Evolutionary conservation across 768 basidiomycete genomes (phyloP).

Genomic region (Russula abietina): DNA sequence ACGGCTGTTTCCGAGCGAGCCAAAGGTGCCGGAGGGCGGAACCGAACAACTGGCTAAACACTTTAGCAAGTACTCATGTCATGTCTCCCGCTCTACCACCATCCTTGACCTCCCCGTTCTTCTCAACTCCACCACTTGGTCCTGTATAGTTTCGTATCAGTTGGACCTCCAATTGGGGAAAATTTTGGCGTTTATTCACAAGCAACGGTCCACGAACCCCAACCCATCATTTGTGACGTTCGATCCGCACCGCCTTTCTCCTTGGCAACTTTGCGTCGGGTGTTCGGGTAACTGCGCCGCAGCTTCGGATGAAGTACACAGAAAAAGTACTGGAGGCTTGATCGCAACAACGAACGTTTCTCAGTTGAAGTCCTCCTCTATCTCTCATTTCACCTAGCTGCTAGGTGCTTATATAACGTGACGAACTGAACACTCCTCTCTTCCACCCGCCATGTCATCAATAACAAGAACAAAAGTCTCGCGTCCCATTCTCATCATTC

Average conservation of each 20-base stretch:
- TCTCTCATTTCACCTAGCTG: too few species aligned
- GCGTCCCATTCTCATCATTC: not conserved
- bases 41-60: too few species aligned
- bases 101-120: too few species aligned
- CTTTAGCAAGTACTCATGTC: too few species aligned
- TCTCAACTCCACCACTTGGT: too few species aligned
- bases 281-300: too few species aligned
- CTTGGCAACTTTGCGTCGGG: not conserved
- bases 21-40: too few species aligned
- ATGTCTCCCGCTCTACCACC: too few species aligned
- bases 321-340: not conserved
- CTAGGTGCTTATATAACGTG: not conserved
- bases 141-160: not conserved
- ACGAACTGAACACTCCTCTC: not conserved
- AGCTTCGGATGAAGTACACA: not conserved
- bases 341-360: not conserved
- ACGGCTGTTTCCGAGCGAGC: too few species aligned
- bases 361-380: too few species aligned
- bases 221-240: too few species aligned
- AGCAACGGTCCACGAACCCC: not conserved
- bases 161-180: not conserved
- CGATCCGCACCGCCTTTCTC: not conserved
- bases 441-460: not conserved
- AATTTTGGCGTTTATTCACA: not conserved
- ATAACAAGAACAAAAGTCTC: not conserved